Base-by-base conservation (phyloP, 768 basidiomycete species). In the Rhodotorula babjevae region DNA sequence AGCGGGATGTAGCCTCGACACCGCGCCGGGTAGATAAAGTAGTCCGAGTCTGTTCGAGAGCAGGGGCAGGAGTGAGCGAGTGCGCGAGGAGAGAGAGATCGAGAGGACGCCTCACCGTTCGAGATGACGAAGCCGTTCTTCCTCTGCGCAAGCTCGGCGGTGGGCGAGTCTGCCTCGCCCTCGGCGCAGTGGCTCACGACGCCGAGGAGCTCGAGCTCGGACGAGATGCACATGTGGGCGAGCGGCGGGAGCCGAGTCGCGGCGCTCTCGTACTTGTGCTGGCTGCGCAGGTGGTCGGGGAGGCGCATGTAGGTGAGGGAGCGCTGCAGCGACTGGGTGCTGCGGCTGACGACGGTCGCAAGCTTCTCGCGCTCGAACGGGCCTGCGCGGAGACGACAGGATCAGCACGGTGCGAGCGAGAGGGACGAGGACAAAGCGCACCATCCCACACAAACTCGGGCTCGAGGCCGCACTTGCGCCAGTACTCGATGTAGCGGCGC, bases 401-500 rank as follows among this genome's bases (percentile, higher is more conserved):
- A n/a, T 27, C 23, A 42, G 58, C 7, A 9, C n/a, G 19, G 6
- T 46, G 58, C 23, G 27, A 46, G 52, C 0, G n/a, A 14, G 46
- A 18, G 29, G 8, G n/a, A 19, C 19, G 16, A 31, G 19, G 15
- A 21, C 12, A 9, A 9, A 36, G 33, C 52, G 53, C 33, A 55
- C 60, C 73, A 18, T 75, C 73, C 69, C 69, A 75, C 29, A 75
- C 69, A 42, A 75, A 71, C 14, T 67, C 68, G 3, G 73, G 73
- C 33, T 71, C 69, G 2, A 75, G 56, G 0, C 73, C 73, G 27
- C 68, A 69, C 0, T 63, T 59, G 3, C 73, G 23, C 66, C 68
- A 75, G 63, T 67, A 71, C 21, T 11, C 18, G 36, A 75, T 59
- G 60, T 75, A 64, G 2, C 63, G 40, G 16, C 47, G n/a, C 8